These are phyloP conservation scores for Neoboletus magnificus DNA, from an alignment of 768 basidiomycete genomes.

Conservation along the genomic window DNA sequence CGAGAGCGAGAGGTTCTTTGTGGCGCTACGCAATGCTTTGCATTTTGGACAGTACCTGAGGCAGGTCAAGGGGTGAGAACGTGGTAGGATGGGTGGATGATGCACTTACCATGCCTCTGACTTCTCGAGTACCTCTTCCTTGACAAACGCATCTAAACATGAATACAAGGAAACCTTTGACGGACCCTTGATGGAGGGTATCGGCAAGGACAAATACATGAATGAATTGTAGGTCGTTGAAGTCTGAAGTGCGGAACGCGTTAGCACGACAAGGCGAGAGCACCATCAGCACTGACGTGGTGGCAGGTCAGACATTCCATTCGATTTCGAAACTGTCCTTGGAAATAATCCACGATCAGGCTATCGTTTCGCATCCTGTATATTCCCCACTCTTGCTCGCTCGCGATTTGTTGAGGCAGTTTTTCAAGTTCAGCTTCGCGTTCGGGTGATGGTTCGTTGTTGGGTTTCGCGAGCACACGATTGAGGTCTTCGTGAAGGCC, in stretches of 20 bases:
- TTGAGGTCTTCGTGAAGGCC: conserved; percentile 89
- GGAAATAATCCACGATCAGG: conserved; percentile 94
- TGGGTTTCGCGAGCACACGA: conserved; percentile 70
- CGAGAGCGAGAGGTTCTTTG: conserved; percentile 84
- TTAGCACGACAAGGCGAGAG: conserved; percentile 10
- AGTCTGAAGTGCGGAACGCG: conserved; percentile 50
- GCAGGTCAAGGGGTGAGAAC: neutral
- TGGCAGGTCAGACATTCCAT: conserved; percentile 88
- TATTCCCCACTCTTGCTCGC: conserved; percentile 88
- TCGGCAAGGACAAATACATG: conserved; percentile 90
- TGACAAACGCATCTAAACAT: conserved; percentile 89
- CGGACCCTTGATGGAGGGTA: conserved; percentile 62
- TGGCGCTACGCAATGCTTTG: conserved; percentile 81
- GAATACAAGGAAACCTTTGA: conserved; percentile 66
- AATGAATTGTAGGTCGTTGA: conserved; percentile 97
- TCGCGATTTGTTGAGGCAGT: conserved; percentile 82
- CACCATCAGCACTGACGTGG: conserved; percentile 51
- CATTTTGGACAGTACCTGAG: conserved; percentile 92
- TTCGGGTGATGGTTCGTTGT: conserved; percentile 62
- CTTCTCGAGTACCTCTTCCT: conserved; percentile 85
- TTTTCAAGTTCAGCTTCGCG: conserved; percentile 87
- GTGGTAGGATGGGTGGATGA: neutral
- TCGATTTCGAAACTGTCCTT: conserved; percentile 92
- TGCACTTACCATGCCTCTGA: conserved; percentile 84
- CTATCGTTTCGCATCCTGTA: conserved; percentile 91